phyloP scores from a whole-genome alignment of 495 filamentous ascomycete genomes.

The Penicillium desertorum region DNA sequence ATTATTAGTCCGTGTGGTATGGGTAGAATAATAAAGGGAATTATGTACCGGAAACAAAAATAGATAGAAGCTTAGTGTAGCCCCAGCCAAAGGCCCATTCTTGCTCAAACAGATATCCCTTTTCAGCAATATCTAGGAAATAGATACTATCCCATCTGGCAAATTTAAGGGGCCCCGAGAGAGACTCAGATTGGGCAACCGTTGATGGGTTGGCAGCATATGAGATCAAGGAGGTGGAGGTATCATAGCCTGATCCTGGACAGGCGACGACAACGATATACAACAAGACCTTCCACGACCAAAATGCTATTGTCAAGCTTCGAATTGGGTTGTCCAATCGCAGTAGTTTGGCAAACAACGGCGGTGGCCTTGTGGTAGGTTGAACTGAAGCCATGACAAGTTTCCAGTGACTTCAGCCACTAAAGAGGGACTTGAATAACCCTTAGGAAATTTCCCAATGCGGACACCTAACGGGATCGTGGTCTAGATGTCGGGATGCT shows the following conservation, averaged over 20 bases:
- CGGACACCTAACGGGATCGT: not conserved
- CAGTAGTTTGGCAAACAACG: slow-evolving; percentile 26
- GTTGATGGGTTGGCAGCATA: slow-evolving; percentile 17
- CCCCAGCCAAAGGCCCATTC: slow-evolving; percentile 92
- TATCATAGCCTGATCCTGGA: slow-evolving; percentile 83
- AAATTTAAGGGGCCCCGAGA: slow-evolving; percentile 50
- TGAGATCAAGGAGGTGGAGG: slow-evolving; percentile 68
- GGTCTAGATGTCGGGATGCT: slow-evolving; percentile 5
- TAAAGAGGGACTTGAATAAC: not conserved
- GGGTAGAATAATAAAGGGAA: not conserved
- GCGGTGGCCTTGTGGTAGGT: slow-evolving; percentile 8
- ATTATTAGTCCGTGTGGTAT: slow-evolving; percentile 7
- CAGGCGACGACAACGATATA: slow-evolving; percentile 59
- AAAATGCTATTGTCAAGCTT: slow-evolving; percentile 40
- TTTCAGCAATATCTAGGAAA: slow-evolving; percentile 64
- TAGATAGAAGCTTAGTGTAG: slow-evolving; percentile 53
- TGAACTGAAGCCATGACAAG: slow-evolving; percentile 16
- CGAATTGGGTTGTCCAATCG: slow-evolving; percentile 36
- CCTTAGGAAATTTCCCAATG: slow-evolving; percentile 7
- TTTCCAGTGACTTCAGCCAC: not conserved
- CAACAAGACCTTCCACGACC: slow-evolving; percentile 72
- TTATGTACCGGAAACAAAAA: slow-evolving; percentile 48
- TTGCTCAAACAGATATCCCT: slow-evolving; percentile 86
- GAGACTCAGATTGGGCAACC: slow-evolving; percentile 15
- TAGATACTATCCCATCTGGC: slow-evolving; percentile 93